Percentiles rank a stretch among this genome's conserved stretches.
phyloP scores from a whole-genome alignment of 2,329 filamentous ascomycete species.

The Raffaelea albimanens region DNA sequence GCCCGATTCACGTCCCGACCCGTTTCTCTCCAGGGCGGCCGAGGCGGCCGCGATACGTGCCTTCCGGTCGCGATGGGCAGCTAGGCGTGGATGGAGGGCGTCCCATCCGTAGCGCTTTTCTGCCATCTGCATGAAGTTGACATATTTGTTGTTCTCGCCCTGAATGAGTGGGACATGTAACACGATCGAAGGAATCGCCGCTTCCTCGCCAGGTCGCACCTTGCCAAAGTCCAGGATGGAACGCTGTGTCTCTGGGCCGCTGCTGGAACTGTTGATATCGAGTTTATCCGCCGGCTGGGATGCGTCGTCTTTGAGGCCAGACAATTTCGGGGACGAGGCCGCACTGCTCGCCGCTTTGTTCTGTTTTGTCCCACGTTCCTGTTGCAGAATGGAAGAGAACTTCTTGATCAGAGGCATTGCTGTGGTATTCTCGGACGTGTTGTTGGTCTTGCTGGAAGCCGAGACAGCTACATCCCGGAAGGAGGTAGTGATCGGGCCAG shows the following conservation, averaged over 20 bases:
- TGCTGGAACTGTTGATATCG: conserved; percentile 7
- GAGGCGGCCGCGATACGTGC: conserved; percentile 81
- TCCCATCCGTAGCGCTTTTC: conserved; percentile 93
- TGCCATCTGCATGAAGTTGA: conserved; percentile 91
- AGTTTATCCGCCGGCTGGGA: conserved; percentile 18
- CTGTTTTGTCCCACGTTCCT: conserved; percentile 30
- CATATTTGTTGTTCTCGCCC: conserved; percentile 76
- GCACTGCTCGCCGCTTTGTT: conserved; percentile 23
- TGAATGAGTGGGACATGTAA: conserved; percentile 66
- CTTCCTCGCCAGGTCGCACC: conserved; percentile 48
- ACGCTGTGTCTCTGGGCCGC: conserved; percentile 26
- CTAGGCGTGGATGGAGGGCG: conserved; percentile 81
- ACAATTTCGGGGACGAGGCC: conserved; percentile 40
- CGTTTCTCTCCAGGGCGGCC: conserved; percentile 71
- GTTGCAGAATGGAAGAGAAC: conserved; percentile 32
- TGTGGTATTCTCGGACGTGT: too few species aligned
- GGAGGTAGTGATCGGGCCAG: conserved; percentile 14
- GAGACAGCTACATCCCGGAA: conserved; percentile 17
- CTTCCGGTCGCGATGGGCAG: conserved; percentile 78
- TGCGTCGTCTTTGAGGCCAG: conserved; percentile 33
- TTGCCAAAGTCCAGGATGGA: conserved; percentile 55
- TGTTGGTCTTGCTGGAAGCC: conserved; percentile 8
- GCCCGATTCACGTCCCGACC: conserved; percentile 56
- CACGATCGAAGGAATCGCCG: conserved; percentile 65
- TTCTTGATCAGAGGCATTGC: conserved; percentile 28